These are phyloP conservation scores for Erodium texanum DNA, from an alignment of 441 rosid species.

Conservation along the genomic window DNA sequence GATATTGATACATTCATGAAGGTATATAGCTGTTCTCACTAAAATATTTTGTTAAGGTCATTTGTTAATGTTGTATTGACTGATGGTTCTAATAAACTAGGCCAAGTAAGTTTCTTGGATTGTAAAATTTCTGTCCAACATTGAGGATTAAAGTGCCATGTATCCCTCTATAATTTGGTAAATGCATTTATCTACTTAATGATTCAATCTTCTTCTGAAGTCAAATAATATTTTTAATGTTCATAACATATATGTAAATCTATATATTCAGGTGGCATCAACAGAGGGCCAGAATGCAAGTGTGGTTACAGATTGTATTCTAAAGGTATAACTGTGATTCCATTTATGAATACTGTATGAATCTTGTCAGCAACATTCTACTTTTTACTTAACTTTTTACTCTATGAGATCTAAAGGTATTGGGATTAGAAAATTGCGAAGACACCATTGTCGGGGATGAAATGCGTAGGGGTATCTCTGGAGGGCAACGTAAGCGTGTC, in stretches of 20 bases:
- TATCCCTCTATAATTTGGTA: not conserved
- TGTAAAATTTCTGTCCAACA: not conserved
- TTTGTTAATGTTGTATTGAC: not conserved
- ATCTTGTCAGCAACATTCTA: not conserved
- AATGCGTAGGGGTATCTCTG: conserved; percentile 82
- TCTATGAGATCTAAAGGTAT: conserved; percentile 30
- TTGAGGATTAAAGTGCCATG: not conserved
- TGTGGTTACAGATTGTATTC: conserved; percentile 54
- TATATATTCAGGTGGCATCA: conserved; percentile 38
- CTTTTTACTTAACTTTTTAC: not conserved
- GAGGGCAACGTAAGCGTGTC: conserved; percentile 82
- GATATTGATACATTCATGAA: conserved; percentile 54
- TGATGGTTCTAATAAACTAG: not conserved
- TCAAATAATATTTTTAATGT: no score
- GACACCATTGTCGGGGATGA: conserved; percentile 74
- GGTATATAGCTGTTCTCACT: conserved; percentile 25
- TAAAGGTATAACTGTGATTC: conserved; percentile 36
- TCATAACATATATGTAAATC: not conserved
- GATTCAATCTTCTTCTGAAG: no score
- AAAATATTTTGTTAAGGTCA: not conserved
- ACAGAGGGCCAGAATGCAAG: conserved; percentile 50
- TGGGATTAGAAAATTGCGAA: conserved; percentile 75
- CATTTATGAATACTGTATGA: not conserved
- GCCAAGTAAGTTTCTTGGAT: not conserved
- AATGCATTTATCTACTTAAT: no score